Evolutionary conservation across 2,329 filamentous ascomycete species (phyloP).

Genomic region (Hypoxylon sp.): DNA sequence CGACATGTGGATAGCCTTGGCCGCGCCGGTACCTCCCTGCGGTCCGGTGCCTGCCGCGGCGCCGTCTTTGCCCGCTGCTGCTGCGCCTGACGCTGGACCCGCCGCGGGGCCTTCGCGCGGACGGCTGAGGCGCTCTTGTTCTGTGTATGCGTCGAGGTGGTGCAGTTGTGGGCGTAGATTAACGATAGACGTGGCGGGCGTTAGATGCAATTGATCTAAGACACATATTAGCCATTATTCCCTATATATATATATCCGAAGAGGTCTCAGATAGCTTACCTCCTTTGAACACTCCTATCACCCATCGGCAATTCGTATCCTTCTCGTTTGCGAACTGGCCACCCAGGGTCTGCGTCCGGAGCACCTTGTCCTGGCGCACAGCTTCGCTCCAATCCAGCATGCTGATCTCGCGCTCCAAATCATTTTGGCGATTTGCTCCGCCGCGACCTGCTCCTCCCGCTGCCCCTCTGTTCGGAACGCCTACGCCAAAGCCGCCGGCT

Average conservation of each 20-base stretch:
- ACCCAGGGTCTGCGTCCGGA: constrained; percentile 86
- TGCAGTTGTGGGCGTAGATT: constrained; percentile 93
- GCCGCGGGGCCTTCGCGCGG: constrained; percentile 56
- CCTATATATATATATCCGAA: background rate
- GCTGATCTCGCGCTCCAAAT: constrained; percentile 61
- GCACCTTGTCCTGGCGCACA: constrained; percentile 77
- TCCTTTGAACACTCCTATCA: constrained; percentile 91
- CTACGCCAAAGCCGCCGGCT: constrained; percentile 79
- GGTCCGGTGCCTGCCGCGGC: constrained; percentile 53
- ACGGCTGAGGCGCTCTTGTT: constrained; percentile 73
- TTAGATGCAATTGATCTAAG: constrained; percentile 88
- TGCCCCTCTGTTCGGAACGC: constrained; percentile 60
- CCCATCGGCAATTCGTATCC: constrained; percentile 78
- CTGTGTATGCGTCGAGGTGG: constrained; percentile 87
- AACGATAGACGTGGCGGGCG: constrained; percentile 84
- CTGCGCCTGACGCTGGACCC: constrained; percentile 33
- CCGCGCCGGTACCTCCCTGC: constrained; percentile 72
- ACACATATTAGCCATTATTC: constrained; percentile 7
- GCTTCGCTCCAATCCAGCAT: constrained; percentile 77
- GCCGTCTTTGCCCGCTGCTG: constrained; percentile 53
- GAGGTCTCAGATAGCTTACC: constrained; percentile 65
- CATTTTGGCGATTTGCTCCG: constrained; percentile 56
- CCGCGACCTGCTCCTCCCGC: constrained; percentile 50
- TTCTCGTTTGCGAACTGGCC: constrained; percentile 81
- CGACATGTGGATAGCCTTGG: constrained; percentile 78